phyloP scores from a whole-genome alignment of 257 asterid genomes.

The Fraxinus quadrangulata region DNA sequence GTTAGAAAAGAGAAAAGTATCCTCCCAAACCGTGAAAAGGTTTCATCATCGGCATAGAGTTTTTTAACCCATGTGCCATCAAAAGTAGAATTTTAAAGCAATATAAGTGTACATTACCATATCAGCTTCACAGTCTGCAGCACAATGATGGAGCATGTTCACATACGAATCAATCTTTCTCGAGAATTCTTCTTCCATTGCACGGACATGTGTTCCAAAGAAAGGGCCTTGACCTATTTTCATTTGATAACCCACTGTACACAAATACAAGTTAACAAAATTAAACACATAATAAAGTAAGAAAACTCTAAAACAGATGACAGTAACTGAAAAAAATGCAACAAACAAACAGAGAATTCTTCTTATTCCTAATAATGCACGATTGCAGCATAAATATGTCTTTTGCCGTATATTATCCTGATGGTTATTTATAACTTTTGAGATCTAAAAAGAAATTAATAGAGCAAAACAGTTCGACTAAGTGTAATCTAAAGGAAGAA shows the following conservation, averaged over 20 bases:
- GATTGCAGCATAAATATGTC: background rate
- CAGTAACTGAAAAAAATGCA: background rate
- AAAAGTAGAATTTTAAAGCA: background rate
- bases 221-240: conserved; percentile 49
- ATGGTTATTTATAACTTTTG: background rate
- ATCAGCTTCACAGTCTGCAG: conserved; percentile 51
- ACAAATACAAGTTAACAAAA: conserved; percentile 11
- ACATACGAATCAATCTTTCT: conserved; percentile 51
- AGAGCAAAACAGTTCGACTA: background rate
- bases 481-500: background rate
- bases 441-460: background rate
- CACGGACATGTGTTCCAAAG: conserved; percentile 53
- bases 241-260: conserved; percentile 75
- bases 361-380: background rate
- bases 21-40: background rate
- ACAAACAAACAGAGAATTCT: background rate
- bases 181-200: conserved; percentile 56
- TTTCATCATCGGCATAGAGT: background rate
- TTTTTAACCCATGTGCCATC: background rate
- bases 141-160: conserved; percentile 47
- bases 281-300: background rate
- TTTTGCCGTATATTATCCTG: background rate
- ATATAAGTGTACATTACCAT: conserved; percentile 47
- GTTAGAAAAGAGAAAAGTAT: background rate
- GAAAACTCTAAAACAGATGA: background rate